A percentile compares a stretch with the other conserved stretches of the same genome.
These are phyloP conservation scores for Carex cristatella DNA, from an alignment of 176 grass and related monocot genomes.

Conservation along the genomic window DNA sequence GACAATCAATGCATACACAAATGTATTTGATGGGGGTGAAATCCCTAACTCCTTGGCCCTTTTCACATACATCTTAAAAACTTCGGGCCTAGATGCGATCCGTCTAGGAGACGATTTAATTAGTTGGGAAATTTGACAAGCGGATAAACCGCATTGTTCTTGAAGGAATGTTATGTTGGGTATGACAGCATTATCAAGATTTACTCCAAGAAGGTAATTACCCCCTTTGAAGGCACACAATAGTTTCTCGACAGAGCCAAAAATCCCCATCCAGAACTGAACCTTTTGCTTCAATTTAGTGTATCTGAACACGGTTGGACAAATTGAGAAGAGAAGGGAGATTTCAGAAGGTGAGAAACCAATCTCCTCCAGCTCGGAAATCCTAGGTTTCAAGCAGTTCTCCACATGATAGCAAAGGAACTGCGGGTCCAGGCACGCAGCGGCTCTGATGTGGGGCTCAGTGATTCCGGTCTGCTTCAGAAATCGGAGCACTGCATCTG, in stretches of 20 bases:
- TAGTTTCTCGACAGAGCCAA: background rate
- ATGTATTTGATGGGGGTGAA: background rate
- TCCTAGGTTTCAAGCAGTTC: background rate
- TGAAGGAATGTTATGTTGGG: conserved; percentile 29
- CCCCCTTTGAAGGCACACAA: background rate
- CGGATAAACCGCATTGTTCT: conserved; percentile 25
- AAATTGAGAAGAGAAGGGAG: background rate
- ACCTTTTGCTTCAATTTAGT: background rate
- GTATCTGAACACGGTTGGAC: background rate
- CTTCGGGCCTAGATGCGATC: background rate
- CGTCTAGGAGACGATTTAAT: background rate
- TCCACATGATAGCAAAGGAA: background rate
- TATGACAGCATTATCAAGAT: conserved; percentile 14
- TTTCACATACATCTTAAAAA: background rate
- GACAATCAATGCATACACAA: background rate
- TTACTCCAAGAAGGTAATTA: background rate
- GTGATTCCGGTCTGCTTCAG: background rate
- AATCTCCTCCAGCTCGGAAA: background rate
- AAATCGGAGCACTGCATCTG: background rate
- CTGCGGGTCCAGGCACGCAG: background rate
- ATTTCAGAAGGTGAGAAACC: background rate
- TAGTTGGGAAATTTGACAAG: conserved; percentile 19
- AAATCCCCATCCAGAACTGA: conserved; percentile 21
- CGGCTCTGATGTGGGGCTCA: background rate
- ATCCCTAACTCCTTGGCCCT: conserved; percentile 17